Percentiles rank a stretch among this genome's conserved stretches.
Evolutionary conservation across 106 monocot genomes (phyloP).

Genomic region (Alisma plantagoaquatica): DNA sequence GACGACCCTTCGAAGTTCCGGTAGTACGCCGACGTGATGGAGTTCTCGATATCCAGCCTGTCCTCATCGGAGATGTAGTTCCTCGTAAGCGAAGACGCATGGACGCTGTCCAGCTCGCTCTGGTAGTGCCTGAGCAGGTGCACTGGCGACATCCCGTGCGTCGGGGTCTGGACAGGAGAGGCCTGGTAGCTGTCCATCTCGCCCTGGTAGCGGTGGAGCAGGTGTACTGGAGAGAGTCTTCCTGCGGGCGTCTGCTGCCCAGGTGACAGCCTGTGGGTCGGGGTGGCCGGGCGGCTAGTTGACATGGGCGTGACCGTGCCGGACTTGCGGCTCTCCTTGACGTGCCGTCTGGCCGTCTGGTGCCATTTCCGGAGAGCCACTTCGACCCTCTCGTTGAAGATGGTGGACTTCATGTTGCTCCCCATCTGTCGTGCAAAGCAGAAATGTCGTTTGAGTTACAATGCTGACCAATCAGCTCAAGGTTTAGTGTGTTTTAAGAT

Average conservation of each 20-base stretch:
- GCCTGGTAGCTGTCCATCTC: slow-evolving; percentile 13
- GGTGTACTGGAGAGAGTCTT: slow-evolving; percentile 27
- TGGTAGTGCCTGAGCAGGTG: slow-evolving; percentile 26
- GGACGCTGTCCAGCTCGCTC: slow-evolving; percentile 11
- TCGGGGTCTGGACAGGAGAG: slow-evolving; percentile 20
- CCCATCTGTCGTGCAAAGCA: slow-evolving; percentile 23
- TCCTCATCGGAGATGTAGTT: slow-evolving; percentile 1
- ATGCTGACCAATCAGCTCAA: background rate
- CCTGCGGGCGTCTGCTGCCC: slow-evolving; percentile 8
- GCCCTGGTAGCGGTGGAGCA: slow-evolving; percentile 14
- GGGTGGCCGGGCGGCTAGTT: slow-evolving; percentile 19
- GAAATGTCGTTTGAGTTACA: background rate
- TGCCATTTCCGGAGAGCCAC: slow-evolving; percentile 26
- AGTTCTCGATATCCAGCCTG: slow-evolving; percentile 1
- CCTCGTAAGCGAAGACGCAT: slow-evolving; percentile 14
- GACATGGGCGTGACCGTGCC: slow-evolving; percentile 10
- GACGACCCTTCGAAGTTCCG: background rate
- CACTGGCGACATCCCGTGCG: slow-evolving; percentile 17
- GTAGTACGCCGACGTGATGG: background rate
- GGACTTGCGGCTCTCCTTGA: slow-evolving; percentile 26
- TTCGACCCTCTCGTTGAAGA: slow-evolving; percentile 31
- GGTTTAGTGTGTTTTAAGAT: background rate
- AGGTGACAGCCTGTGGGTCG: slow-evolving; percentile 17
- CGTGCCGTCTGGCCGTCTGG: slow-evolving; percentile 13
- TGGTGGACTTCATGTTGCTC: slow-evolving; percentile 28